phyloP scores from a whole-genome alignment of 2,329 filamentous ascomycete species.

The Neopestalotiopsis sp. region DNA sequence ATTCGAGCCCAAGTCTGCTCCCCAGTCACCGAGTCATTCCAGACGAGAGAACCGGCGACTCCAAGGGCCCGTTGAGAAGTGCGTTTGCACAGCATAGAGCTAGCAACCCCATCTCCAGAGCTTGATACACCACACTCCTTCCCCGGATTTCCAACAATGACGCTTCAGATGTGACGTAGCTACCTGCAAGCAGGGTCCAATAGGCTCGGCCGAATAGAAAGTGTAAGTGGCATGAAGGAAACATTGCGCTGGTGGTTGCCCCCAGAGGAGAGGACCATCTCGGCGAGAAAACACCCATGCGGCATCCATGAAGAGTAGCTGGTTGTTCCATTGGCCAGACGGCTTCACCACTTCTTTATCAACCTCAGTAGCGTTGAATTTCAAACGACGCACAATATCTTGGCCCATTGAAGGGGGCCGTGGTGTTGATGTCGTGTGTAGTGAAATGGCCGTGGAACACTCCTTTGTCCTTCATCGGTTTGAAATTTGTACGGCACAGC shows the following conservation, averaged over 20 bases:
- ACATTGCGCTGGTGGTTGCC: neutral
- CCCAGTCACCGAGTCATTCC: neutral
- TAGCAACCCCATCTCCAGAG: neutral
- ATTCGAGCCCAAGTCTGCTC: neutral
- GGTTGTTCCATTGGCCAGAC: neutral
- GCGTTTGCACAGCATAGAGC: neutral
- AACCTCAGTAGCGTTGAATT: neutral
- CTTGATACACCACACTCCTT: neutral
- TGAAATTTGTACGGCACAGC: neutral
- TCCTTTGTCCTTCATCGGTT: neutral
- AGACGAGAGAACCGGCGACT: neutral
- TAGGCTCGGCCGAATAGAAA: neutral
- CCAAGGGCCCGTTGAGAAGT: neutral
- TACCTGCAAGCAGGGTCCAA: constrained; percentile 7
- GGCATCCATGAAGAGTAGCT: neutral
- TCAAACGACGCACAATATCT: neutral
- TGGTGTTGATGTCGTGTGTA: neutral
- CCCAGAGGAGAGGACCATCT: neutral
- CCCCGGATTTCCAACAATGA: neutral
- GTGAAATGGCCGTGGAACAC: neutral
- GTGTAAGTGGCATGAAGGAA: neutral
- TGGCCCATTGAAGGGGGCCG: neutral
- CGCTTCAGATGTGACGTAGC: neutral
- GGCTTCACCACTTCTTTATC: neutral
- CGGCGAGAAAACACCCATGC: neutral